phyloP scores from a whole-genome alignment of 768 basidiomycete genomes.

The Crucibulum laeve region DNA sequence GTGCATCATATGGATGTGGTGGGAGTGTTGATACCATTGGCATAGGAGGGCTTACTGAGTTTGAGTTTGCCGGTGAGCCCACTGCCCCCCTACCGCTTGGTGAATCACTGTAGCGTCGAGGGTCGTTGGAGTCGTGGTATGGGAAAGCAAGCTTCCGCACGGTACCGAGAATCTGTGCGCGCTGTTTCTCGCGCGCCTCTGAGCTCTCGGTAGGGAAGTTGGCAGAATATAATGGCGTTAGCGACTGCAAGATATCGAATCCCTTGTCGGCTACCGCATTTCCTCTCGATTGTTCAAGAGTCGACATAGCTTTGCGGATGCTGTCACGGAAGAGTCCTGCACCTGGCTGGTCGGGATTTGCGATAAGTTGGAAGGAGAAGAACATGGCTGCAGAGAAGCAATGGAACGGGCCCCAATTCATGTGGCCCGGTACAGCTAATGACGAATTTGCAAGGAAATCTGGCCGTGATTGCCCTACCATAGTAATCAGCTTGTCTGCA shows the following conservation, averaged over 20 bases:
- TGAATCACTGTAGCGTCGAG: conserved; percentile 44
- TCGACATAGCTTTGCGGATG: conserved; percentile 63
- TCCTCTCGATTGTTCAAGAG: conserved; percentile 62
- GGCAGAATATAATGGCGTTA: conserved; percentile 69
- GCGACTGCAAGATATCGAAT: conserved; percentile 62
- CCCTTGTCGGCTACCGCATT: conserved; percentile 72
- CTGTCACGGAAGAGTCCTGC: conserved; percentile 73
- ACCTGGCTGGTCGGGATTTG: conserved; percentile 76
- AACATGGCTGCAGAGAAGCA: conserved; percentile 87
- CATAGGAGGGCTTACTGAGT: conserved; percentile 55
- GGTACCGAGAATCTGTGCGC: conserved; percentile 54
- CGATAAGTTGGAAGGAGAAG: conserved; percentile 85
- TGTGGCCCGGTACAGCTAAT: conserved; percentile 73
- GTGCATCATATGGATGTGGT: conserved; percentile 29
- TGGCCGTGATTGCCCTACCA: conserved; percentile 71
- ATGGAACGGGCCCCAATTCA: conserved; percentile 82
- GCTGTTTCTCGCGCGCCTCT: conserved; percentile 55
- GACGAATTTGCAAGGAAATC: conserved; percentile 70
- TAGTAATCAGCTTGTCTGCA: conserved; percentile 74
- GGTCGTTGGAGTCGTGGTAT: conserved; percentile 66
- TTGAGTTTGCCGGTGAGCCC: conserved; percentile 56
- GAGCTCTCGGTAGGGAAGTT: conserved; percentile 49
- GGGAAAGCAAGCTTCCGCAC: conserved; percentile 79
- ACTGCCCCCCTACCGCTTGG: conserved; percentile 40
- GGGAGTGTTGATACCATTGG: conserved; percentile 28